Conservation (phyloP, 1,284 basidiomycete genomes). For the Ustilago vetiveriae region DNA sequence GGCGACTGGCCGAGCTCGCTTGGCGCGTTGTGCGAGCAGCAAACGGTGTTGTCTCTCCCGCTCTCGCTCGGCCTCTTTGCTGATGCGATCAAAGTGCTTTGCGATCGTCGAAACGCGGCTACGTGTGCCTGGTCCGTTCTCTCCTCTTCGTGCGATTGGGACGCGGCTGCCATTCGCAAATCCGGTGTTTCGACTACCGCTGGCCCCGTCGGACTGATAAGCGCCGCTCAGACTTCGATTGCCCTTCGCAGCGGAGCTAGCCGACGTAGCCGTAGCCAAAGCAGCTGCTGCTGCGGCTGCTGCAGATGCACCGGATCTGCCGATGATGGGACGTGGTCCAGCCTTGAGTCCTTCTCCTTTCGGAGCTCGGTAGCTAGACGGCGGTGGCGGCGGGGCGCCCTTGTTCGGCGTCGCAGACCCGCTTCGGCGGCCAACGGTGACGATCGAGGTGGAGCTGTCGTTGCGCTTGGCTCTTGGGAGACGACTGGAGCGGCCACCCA, state of each 20-base stretch:
- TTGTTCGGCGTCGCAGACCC: slow-evolving; percentile 33
- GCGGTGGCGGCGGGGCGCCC: slow-evolving; percentile 19
- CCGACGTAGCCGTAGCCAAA: slow-evolving; percentile 10
- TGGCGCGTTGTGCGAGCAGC: slow-evolving; percentile 37
- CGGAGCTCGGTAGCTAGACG: slow-evolving; percentile 38
- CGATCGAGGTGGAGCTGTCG: slow-evolving; percentile 28
- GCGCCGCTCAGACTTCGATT: slow-evolving; percentile 26
- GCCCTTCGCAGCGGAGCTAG: neutral
- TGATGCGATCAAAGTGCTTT: slow-evolving; percentile 70
- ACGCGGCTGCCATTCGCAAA: slow-evolving; percentile 27
- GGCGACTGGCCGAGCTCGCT: slow-evolving; percentile 87
- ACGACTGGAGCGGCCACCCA: slow-evolving; percentile 23
- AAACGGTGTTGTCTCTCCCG: slow-evolving; percentile 69
- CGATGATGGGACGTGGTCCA: slow-evolving; percentile 46
- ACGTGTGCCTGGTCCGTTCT: slow-evolving; percentile 43
- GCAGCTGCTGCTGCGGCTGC: slow-evolving; percentile 16
- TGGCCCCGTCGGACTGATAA: slow-evolving; percentile 31
- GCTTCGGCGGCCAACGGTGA: slow-evolving; percentile 26
- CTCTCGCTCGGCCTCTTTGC: slow-evolving; percentile 71
- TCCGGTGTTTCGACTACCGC: slow-evolving; percentile 23
- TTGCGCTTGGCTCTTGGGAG: slow-evolving; percentile 40
- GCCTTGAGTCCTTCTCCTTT: slow-evolving; percentile 46
- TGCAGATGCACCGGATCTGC: slow-evolving; percentile 36
- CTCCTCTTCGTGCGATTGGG: slow-evolving; percentile 36
- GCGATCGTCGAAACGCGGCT: slow-evolving; percentile 70